Conservation (phyloP, 192 early-diverging fungal genomes). For the Umbelopsis ramanniana region DNA sequence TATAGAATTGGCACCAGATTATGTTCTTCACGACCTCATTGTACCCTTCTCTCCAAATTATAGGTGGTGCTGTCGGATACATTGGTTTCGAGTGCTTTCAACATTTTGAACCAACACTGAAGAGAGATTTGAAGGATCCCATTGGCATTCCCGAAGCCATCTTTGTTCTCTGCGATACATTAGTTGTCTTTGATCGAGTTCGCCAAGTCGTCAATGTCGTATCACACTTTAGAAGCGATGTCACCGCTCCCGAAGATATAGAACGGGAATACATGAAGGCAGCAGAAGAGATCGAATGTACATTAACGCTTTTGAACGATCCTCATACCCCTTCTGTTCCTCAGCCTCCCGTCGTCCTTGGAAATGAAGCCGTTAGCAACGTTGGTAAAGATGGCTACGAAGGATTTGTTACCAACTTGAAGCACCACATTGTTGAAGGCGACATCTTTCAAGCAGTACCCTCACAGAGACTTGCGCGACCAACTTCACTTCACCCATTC, state of each 20-base stretch:
- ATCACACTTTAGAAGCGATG: slow-evolving; percentile 80
- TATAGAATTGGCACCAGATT: not conserved
- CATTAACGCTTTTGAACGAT: slow-evolving; percentile 69
- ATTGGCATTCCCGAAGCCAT: slow-evolving; percentile 91
- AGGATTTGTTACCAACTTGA: slow-evolving; percentile 83
- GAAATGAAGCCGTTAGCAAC: slow-evolving; percentile 79
- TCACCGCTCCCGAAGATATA: slow-evolving; percentile 56
- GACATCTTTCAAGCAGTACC: slow-evolving; percentile 99
- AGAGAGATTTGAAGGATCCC: slow-evolving; percentile 78
- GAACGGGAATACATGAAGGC: slow-evolving; percentile 73
- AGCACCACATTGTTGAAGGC: slow-evolving; percentile 91
- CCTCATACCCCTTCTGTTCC: slow-evolving; percentile 78
- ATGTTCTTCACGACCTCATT: not conserved
- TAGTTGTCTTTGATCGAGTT: slow-evolving; percentile 96
- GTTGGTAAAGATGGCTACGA: slow-evolving; percentile 92
- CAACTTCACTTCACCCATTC: slow-evolving; percentile 93
- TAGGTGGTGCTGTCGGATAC: slow-evolving; percentile 96
- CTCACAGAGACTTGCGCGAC: slow-evolving; percentile 85
- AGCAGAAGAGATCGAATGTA: slow-evolving; percentile 65
- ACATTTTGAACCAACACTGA: slow-evolving; percentile 96
- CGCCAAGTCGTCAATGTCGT: slow-evolving; percentile 91
- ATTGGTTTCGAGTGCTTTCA: slow-evolving; percentile 97
- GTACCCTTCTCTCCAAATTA: not conserved
- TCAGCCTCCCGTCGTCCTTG: slow-evolving; percentile 73
- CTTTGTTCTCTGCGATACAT: slow-evolving; percentile 93